phyloP scores from a whole-genome alignment of 2,329 filamentous ascomycete species.

The Proliferodiscus dingleyae region DNA sequence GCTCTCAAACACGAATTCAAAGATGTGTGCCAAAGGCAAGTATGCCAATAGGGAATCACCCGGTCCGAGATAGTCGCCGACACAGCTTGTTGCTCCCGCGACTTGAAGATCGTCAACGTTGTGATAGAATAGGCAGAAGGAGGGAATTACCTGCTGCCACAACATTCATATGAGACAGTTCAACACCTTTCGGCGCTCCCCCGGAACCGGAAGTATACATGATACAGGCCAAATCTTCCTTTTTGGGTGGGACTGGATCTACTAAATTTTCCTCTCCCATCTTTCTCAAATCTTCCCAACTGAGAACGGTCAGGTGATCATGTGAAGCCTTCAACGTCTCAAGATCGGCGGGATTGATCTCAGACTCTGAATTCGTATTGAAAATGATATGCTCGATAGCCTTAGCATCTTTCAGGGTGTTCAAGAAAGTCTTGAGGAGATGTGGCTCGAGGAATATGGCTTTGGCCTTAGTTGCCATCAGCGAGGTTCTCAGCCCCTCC shows the following conservation, averaged over 20 bases:
- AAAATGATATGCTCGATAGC: conserved; percentile 48
- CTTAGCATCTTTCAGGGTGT: conserved; percentile 53
- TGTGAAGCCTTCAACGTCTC: conserved; percentile 50
- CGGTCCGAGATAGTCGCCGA: conserved; percentile 71
- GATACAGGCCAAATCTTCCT: conserved; percentile 73
- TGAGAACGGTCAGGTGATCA: conserved; percentile 45
- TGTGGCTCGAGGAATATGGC: conserved; percentile 83
- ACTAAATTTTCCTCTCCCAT: conserved; percentile 54
- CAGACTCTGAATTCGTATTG: conserved; percentile 47
- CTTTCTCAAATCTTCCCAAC: conserved; percentile 46
- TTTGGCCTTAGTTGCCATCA: conserved; percentile 71
- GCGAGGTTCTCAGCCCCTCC: conserved; percentile 76
- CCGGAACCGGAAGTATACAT: conserved; percentile 86
- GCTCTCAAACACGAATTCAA: conserved; percentile 93
- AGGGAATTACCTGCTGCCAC: conserved; percentile 60
- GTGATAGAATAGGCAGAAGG: conserved; percentile 1
- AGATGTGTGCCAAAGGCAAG: conserved; percentile 86
- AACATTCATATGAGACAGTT: conserved; percentile 75
- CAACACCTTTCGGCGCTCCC: conserved; percentile 81
- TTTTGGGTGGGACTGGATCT: conserved; percentile 63
- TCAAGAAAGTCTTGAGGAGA: conserved; percentile 54
- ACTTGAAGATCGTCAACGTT: conserved; percentile 40
- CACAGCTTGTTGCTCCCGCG: conserved; percentile 70
- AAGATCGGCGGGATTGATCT: conserved; percentile 42
- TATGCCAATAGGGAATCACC: conserved; percentile 80